Percentiles rank a stretch among this genome's conserved stretches.
Evolutionary conservation across 164 flowering plant species (phyloP).

Genomic region (Buxus sempervirens): DNA sequence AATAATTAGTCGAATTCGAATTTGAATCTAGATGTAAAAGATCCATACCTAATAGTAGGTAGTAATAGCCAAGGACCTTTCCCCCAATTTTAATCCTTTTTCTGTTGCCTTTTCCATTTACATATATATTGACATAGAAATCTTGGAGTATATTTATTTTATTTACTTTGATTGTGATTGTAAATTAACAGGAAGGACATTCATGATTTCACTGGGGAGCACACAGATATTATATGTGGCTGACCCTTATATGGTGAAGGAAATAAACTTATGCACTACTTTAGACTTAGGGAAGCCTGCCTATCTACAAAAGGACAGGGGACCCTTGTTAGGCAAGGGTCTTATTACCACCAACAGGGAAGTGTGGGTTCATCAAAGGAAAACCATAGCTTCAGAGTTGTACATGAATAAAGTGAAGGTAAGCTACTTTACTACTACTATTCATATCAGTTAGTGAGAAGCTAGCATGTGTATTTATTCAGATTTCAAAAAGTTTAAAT

Average conservation of each 20-base stretch:
- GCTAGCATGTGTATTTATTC: no score
- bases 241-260: no score
- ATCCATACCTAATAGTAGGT: no score
- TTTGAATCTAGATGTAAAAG: no score
- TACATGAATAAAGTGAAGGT: slow-evolving; percentile 51
- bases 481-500: no score
- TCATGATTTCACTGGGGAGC: slow-evolving; percentile 33
- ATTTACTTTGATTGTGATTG: not conserved
- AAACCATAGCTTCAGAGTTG: slow-evolving; percentile 48
- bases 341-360: slow-evolving; percentile 44
- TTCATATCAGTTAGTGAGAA: no score
- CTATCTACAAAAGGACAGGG: slow-evolving; percentile 32
- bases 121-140: no score
- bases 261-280: slow-evolving; percentile 19
- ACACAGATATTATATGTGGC: slow-evolving; percentile 17
- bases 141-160: not conserved
- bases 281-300: slow-evolving; percentile 47
- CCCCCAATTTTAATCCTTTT: no score
- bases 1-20: no score
- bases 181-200: slow-evolving; percentile 26
- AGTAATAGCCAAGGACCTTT: no score
- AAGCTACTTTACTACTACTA: not conserved
- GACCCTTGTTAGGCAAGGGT: slow-evolving; percentile 44
- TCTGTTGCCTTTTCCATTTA: no score
- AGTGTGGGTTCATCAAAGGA: slow-evolving; percentile 45